Base-by-base conservation (phyloP, 2,329 filamentous ascomycete genomes). In the Myriosclerotinia duriaeana region DNA sequence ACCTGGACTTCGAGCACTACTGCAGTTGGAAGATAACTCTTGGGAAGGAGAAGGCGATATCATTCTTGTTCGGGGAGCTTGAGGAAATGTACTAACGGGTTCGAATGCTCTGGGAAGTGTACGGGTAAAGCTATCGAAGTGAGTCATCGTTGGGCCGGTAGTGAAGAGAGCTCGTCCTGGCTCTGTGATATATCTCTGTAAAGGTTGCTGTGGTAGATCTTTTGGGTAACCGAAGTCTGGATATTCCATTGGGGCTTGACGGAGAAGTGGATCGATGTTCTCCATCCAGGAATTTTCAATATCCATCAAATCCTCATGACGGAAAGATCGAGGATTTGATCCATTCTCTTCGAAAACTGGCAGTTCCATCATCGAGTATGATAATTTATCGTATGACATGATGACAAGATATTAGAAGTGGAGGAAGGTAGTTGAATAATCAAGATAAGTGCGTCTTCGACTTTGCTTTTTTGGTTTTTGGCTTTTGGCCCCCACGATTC, bases 11-110 rank as follows among this genome's bases (percentile, higher is more conserved):
- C 64, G 56, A 14, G 66, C 69, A 56, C 71, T 73, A 60, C 69
- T 71, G 53, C 65, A 69, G 12, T 62, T 67, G 5, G 72, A 72
- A 20, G 69, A 68, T 12, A 69, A 63, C 8, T 69, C 72, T 17
- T 75, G 72, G 7, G 67, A 67, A 11, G 71, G 70, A 36, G 71
- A 67, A 15, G 73, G 73, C 15, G 74, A 75, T 42, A 65, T 50
- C 64, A 70, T 69, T 44, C 56, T 40, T 53, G 36, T 50, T 61
- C 70, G 64, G 11, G 59, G 36, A 55, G 66, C 64, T 34, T 67
- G 61, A 26, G 71, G 73, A 26, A 71, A 66, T 1, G 70, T 64
- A 15, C 69, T 58, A 48, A 68, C 70, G 6, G 71, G 69, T 34
- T 66, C 66, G 9, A 60, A 59, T 30, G 68, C 48, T 48, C 42